Evolutionary conservation across 257 asterid species (phyloP).

Genomic region (Forsythia suspensa): DNA sequence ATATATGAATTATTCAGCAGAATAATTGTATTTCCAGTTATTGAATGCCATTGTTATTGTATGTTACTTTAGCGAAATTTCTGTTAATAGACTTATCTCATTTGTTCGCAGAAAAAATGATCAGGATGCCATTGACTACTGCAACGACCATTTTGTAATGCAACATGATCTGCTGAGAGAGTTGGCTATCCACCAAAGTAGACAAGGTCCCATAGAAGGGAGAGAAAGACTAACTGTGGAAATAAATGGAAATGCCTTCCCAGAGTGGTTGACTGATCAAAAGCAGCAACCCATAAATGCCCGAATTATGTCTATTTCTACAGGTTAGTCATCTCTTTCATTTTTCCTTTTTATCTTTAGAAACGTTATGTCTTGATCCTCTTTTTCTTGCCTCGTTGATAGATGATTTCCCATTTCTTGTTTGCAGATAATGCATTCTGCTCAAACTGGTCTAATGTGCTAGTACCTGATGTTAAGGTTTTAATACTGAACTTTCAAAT

Average conservation of each 20-base stretch:
- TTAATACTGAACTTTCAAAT: slow-evolving; percentile 33
- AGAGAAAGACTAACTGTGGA: slow-evolving; percentile 31
- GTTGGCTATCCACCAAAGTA: slow-evolving; percentile 25
- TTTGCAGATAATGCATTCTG: slow-evolving; percentile 31
- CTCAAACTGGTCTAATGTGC: slow-evolving; percentile 23
- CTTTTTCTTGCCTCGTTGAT: neutral
- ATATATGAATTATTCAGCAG: too few species aligned
- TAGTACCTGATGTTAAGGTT: slow-evolving; percentile 29
- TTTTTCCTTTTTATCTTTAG: neutral
- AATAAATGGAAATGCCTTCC: slow-evolving; percentile 24
- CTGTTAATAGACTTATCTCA: too few species aligned
- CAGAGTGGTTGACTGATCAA: slow-evolving; percentile 25
- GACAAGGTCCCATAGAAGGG: slow-evolving; percentile 21
- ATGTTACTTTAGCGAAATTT: too few species aligned
- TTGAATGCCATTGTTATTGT: too few species aligned
- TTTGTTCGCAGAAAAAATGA: slow-evolving; percentile 27
- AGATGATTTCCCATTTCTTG: neutral
- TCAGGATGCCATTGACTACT: slow-evolving; percentile 24
- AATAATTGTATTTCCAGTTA: too few species aligned
- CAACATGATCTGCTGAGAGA: slow-evolving; percentile 46
- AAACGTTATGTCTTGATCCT: too few species aligned
- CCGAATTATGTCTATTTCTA: slow-evolving; percentile 30
- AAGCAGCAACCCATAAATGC: slow-evolving; percentile 21
- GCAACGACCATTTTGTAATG: slow-evolving; percentile 27
- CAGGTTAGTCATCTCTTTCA: slow-evolving; percentile 24